Evolutionary conservation across 345 rosid species (phyloP).

Genomic region (Excoecaria cochinchinensis): DNA sequence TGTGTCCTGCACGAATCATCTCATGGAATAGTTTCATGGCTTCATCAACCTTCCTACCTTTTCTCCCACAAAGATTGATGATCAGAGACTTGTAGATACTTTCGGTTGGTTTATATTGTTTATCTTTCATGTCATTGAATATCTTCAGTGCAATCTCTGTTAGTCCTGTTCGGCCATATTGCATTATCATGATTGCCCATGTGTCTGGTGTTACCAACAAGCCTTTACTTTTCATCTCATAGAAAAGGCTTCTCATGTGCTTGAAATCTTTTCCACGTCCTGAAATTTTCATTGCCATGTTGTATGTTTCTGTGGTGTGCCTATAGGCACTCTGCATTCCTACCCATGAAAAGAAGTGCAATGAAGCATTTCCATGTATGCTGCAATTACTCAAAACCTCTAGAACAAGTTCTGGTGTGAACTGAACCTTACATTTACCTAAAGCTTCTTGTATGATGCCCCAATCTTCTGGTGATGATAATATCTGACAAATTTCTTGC

Average conservation of each 20-base stretch:
- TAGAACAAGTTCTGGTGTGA: constrained; percentile 64
- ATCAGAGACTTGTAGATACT: constrained; percentile 74
- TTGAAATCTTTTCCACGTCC: constrained; percentile 80
- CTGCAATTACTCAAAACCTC: constrained; percentile 45
- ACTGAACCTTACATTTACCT: constrained; percentile 44
- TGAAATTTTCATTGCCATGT: constrained; percentile 77
- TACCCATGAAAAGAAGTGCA: constrained; percentile 75
- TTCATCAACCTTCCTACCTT: constrained; percentile 66
- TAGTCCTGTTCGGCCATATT: constrained; percentile 77
- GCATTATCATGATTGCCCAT: constrained; percentile 88
- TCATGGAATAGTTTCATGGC: constrained; percentile 56
- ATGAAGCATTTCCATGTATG: constrained; percentile 54
- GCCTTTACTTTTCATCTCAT: constrained; percentile 74
- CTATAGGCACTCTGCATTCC: constrained; percentile 56
- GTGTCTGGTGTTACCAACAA: constrained; percentile 59
- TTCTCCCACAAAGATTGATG: constrained; percentile 63
- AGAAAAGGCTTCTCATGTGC: constrained; percentile 72
- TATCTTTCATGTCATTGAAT: constrained; percentile 69
- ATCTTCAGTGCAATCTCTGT: constrained; percentile 64
- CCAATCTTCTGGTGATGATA: constrained; percentile 49
- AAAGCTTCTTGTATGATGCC: constrained; percentile 46
- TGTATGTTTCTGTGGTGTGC: constrained; percentile 72
- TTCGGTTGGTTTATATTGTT: constrained; percentile 39
- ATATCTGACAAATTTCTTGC: constrained; percentile 43
- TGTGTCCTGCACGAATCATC: constrained; percentile 53